A percentile compares a stretch with the other conserved stretches of the same genome.
These are phyloP conservation scores for Sporothrix variecibatus DNA, from an alignment of 2,329 filamentous ascomycete species.

Conservation along the genomic window DNA sequence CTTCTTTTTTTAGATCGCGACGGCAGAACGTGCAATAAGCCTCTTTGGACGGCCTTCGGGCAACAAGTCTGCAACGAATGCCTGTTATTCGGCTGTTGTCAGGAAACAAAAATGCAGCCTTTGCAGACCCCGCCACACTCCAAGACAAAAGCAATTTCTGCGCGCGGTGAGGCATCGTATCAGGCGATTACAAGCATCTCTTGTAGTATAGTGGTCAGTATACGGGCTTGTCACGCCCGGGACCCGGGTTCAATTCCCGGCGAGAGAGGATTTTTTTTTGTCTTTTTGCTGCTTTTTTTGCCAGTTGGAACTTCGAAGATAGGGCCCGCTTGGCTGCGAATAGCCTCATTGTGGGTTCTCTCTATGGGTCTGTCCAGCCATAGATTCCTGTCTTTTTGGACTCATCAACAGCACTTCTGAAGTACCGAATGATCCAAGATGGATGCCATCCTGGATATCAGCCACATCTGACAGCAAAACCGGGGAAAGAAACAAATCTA, in stretches of 20 bases:
- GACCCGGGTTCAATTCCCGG: slow-evolving; percentile 19
- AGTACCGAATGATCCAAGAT: background rate
- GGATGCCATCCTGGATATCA: background rate
- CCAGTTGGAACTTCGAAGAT: background rate
- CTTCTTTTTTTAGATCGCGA: background rate
- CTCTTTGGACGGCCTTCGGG: background rate
- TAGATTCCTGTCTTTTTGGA: background rate
- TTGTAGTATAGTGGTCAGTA: slow-evolving; percentile 17
- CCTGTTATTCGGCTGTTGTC: background rate
- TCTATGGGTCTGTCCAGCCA: too few species aligned
- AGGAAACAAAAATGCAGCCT: background rate
- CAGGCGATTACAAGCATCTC: background rate
- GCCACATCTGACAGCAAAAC: background rate
- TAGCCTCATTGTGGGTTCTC: background rate
- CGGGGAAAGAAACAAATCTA: background rate
- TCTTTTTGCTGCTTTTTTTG: background rate
- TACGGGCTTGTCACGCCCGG: slow-evolving; percentile 17
- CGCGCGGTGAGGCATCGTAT: background rate
- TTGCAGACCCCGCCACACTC: background rate
- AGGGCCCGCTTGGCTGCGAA: background rate
- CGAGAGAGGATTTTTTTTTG: slow-evolving; percentile 6
- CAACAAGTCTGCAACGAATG: background rate
- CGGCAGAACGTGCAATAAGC: background rate
- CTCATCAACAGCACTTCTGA: background rate
- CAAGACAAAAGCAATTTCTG: background rate